Conservation (phyloP, 2,329 filamentous ascomycete species). For the Claviceps sorghi region DNA sequence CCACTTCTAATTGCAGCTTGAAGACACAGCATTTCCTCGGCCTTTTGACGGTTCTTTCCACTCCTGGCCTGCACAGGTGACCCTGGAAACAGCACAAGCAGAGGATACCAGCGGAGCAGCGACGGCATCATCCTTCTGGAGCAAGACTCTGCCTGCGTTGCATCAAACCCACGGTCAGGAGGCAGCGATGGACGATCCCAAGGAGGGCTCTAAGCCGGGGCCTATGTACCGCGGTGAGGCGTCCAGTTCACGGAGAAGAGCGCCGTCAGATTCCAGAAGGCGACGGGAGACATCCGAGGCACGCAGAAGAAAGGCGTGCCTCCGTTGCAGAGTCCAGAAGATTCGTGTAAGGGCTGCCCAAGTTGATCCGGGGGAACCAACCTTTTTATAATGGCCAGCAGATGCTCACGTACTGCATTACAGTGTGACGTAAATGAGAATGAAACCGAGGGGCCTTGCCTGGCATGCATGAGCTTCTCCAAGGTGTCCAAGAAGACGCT, state of each 20-base stretch:
- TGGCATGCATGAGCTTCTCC: conserved; percentile 24
- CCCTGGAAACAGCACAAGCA: too few relatives aligned
- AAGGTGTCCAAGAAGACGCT: conserved; percentile 31
- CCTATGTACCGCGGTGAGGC: neutral
- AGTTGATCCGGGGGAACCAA: neutral
- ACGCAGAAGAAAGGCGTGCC: conserved; percentile 24
- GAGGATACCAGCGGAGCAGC: too few relatives aligned
- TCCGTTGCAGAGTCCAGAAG: conserved; percentile 30
- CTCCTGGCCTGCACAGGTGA: too few relatives aligned
- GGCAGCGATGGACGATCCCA: neutral
- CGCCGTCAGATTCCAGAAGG: conserved; percentile 12
- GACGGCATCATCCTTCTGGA: too few relatives aligned
- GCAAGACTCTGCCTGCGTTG: neutral
- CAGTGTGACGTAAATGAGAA: conserved; percentile 24
- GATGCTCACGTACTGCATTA: neutral
- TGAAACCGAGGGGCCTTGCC: conserved; percentile 21
- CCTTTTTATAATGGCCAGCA: too few relatives aligned
- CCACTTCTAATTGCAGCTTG: too few relatives aligned
- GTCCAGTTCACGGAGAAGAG: neutral
- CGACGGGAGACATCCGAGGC: conserved; percentile 21
- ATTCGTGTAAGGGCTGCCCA: conserved; percentile 21
- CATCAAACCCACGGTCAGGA: neutral
- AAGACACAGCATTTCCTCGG: too few relatives aligned
- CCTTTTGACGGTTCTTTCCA: too few relatives aligned
- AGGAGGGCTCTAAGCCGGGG: neutral